These are phyloP conservation scores for Clonostachys sp. DNA, from an alignment of 2,329 filamentous ascomycete species.

Conservation along the genomic window DNA sequence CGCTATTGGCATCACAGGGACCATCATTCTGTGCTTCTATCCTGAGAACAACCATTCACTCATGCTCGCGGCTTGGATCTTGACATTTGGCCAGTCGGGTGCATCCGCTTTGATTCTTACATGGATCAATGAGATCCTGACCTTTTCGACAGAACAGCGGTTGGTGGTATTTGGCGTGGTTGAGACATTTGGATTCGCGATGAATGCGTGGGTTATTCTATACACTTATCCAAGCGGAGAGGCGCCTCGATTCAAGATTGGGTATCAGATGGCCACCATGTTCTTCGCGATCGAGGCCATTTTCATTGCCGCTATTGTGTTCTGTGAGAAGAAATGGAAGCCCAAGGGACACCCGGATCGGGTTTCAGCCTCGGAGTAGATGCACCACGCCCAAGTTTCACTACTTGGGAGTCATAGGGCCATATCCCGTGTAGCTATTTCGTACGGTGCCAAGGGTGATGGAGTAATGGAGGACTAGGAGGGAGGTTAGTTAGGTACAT, in stretches of 20 bases:
- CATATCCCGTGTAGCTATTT: no score
- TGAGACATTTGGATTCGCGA: slow-evolving; percentile 35
- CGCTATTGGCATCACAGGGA: slow-evolving; percentile 23
- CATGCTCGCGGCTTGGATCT: slow-evolving; percentile 28
- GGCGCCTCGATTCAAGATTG: slow-evolving; percentile 31
- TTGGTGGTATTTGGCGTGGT: slow-evolving; percentile 43
- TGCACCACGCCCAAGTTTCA: no score
- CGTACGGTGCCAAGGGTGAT: no score
- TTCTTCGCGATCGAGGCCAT: slow-evolving; percentile 13
- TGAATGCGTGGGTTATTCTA: slow-evolving; percentile 36
- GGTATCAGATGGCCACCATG: slow-evolving; percentile 23
- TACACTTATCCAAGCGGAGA: slow-evolving; percentile 26
- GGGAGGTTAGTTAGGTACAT: no score
- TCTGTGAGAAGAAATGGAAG: no score
- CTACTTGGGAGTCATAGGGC: no score
- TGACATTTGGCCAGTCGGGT: slow-evolving; percentile 26
- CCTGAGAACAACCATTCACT: slow-evolving; percentile 21
- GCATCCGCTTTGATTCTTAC: slow-evolving; percentile 29
- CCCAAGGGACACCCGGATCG: no score
- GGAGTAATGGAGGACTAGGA: no score
- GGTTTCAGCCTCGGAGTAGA: no score
- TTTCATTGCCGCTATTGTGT: no score
- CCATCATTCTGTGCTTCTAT: slow-evolving; percentile 24
- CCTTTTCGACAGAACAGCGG: slow-evolving; percentile 41
- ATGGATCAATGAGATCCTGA: slow-evolving; percentile 42